Conservation (phyloP, 2,329 filamentous ascomycete genomes). For the Teratosphaeriaceae sp. region DNA sequence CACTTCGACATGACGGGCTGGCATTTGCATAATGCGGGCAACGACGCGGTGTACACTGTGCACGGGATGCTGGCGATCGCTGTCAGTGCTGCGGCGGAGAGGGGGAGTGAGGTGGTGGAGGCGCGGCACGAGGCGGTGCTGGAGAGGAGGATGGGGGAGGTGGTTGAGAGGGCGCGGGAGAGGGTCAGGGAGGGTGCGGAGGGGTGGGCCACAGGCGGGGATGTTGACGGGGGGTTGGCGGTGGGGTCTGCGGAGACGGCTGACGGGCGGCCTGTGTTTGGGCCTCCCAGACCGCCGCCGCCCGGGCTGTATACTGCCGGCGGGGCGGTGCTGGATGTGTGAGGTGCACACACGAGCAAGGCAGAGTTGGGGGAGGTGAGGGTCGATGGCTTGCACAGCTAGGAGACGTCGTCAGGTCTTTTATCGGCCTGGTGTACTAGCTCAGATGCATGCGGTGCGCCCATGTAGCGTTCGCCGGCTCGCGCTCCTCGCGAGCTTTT, state of each 20-base stretch:
- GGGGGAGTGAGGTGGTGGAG: slow-evolving; percentile 21
- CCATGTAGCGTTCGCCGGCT: background rate
- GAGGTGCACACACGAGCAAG: background rate
- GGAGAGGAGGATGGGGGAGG: slow-evolving; percentile 20
- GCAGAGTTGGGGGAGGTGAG: too few species aligned
- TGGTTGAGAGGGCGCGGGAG: slow-evolving; percentile 25
- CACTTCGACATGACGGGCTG: slow-evolving; percentile 59
- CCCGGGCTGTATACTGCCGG: slow-evolving; percentile 17
- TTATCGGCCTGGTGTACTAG: too few species aligned
- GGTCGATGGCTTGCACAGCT: background rate
- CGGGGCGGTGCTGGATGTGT: slow-evolving; percentile 19
- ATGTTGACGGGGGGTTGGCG: slow-evolving; percentile 29
- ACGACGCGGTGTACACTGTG: slow-evolving; percentile 32
- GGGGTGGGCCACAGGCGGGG: slow-evolving; percentile 32
- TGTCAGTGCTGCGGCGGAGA: slow-evolving; percentile 34
- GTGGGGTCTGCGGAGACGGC: slow-evolving; percentile 5
- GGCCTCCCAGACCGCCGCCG: slow-evolving; percentile 5
- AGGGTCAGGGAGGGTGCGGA: slow-evolving; percentile 35
- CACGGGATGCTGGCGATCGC: slow-evolving; percentile 59
- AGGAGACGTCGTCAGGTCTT: background rate
- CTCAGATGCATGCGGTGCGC: background rate
- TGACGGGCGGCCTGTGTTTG: slow-evolving; percentile 8
- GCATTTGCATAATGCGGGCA: slow-evolving; percentile 32
- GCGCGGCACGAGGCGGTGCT: slow-evolving; percentile 21
- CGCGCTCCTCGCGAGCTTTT: background rate